phyloP scores from a whole-genome alignment of 1,284 basidiomycete species.

The Tilletia caries region DNA sequence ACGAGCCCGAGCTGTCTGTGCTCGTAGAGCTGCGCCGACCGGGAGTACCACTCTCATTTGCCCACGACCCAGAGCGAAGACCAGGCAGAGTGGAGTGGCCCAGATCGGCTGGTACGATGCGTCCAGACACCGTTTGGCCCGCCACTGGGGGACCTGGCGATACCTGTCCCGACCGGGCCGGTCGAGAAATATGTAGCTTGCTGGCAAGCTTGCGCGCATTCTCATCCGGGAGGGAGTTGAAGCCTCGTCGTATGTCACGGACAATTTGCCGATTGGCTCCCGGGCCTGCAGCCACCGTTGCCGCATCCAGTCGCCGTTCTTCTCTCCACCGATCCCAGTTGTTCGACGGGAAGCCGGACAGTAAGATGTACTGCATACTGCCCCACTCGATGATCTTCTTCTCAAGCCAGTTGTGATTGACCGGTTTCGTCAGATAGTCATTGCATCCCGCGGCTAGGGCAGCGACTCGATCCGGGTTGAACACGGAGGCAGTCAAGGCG shows the following conservation, averaged over 20 bases:
- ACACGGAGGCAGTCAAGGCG: conserved; percentile 87
- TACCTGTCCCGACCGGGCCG: neutral
- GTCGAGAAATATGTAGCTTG: conserved; percentile 9
- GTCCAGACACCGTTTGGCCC: neutral
- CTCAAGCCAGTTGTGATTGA: conserved; percentile 90
- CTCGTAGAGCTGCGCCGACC: neutral
- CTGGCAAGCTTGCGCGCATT: conserved; percentile 11
- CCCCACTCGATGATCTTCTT: conserved; percentile 99
- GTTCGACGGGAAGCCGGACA: conserved; percentile 32
- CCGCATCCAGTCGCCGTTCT: neutral
- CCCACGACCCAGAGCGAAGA: neutral
- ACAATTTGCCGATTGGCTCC: neutral
- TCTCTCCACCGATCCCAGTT: conserved; percentile 13
- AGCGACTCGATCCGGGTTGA: conserved; percentile 87
- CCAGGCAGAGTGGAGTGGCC: neutral
- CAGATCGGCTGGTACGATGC: neutral
- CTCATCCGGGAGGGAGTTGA: conserved; percentile 5
- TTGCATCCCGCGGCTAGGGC: conserved; percentile 97
- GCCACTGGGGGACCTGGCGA: neutral
- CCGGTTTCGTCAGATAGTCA: conserved; percentile 97
- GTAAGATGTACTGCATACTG: conserved; percentile 55
- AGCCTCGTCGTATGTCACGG: conserved; percentile 10
- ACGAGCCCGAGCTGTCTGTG: neutral
- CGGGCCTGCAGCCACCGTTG: conserved; percentile 1
- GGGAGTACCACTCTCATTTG: neutral